Base-by-base conservation (phyloP, 306 rosid genomes). In the Amphicarpaea edgeworthii region DNA sequence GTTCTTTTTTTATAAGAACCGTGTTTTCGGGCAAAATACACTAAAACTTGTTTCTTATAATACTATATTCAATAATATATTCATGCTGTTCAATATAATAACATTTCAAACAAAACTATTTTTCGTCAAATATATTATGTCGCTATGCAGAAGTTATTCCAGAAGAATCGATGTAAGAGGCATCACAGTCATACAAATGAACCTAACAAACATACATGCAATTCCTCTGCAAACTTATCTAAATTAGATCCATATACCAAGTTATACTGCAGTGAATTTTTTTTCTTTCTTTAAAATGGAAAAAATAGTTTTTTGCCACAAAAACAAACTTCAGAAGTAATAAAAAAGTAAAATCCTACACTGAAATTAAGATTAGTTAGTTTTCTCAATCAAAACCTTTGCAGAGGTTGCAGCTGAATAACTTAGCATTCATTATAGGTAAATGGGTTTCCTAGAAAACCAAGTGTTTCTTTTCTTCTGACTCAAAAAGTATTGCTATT, bases 371-470 rank as follows among this genome's bases (percentile, higher is more conserved):
- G 77, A 73, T 82, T 70, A 50, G 19, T 76, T 72, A 76, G 72
- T 82, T 79, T 79, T 59, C 77, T 85, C 73, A 45, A 46, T 75
- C 78, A 78, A 86, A 84, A 85, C 72, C 85, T 78, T 83, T 83
- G 83, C 80, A 84, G 32, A 23, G 12, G 68, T 73, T 50, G 77
- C 43, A 46, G 79, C 72, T 26, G 82, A 81, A 76, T 55, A 79
- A 77, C 82, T 78, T 87, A 87, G 84, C 76, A 81, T 24, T 24
- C 28, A 24, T 79, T 64, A 40, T 72, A 81, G 77, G 89, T 77
- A 57, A 66, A n/a, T 17, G 11, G 80, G 80, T 11, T 30, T 83
- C 79, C 81, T 41, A 77, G 70, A 68, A 77, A 74, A 43, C 38
- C 68, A 55, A 73, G 38, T 26, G 16, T 71, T 73, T 68, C 45